Evolutionary conservation across 805 yeast genomes (phyloP).

Genomic region (Yamadazyma phyllophila): DNA sequence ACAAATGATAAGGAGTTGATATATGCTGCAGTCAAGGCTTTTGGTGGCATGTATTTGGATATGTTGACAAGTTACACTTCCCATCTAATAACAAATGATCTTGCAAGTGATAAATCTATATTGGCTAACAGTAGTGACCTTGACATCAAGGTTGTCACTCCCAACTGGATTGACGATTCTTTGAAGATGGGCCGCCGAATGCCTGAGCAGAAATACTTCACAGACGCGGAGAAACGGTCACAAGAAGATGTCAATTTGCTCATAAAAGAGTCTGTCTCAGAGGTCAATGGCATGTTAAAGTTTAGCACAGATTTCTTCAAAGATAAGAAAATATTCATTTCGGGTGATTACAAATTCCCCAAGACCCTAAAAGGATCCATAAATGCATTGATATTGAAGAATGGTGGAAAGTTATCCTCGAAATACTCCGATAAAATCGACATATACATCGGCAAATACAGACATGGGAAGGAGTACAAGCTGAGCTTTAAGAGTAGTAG

Average conservation of each 20-base stretch:
- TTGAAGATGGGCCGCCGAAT: conserved; percentile 49
- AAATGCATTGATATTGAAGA: conserved; percentile 40
- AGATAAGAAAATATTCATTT: conserved; percentile 49
- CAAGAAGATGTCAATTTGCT: neutral
- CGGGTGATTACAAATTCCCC: conserved; percentile 56
- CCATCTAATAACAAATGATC: conserved; percentile 63
- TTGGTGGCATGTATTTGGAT: conserved; percentile 76
- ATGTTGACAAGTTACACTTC: conserved; percentile 69
- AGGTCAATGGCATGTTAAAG: conserved; percentile 5
- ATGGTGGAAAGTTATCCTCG: conserved; percentile 53
- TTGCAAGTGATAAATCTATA: conserved; percentile 55
- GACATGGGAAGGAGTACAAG: conserved; percentile 56
- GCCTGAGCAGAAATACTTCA: conserved; percentile 51
- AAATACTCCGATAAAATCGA: conserved; percentile 23
- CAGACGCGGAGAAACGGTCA: conserved; percentile 10
- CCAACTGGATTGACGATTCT: conserved; percentile 79
- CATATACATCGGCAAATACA: conserved; percentile 58
- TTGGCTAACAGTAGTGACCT: conserved; percentile 46
- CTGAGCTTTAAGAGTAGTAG: conserved; percentile 40
- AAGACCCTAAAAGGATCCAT: conserved; percentile 40
- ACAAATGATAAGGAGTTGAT: conserved; percentile 64
- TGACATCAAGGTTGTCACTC: conserved; percentile 60
- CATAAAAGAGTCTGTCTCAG: neutral
- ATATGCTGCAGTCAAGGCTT: conserved; percentile 61
- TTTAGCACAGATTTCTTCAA: conserved; percentile 29